Base-by-base conservation (phyloP, 345 rosid genomes). In the Erucastrum elatum region DNA sequence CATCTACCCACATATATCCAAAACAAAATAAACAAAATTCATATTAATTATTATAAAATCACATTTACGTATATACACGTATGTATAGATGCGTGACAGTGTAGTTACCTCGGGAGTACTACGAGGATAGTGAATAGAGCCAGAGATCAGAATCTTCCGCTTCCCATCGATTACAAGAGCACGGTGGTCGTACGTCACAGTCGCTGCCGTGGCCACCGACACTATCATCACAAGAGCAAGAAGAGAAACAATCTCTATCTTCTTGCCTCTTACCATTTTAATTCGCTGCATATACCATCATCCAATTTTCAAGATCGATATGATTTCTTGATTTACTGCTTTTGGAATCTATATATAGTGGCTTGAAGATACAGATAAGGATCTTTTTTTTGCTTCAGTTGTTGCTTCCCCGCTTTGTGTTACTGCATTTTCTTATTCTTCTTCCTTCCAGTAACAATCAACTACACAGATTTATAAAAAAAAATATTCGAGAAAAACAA, bases 111-210 rank as follows among this genome's bases (percentile, higher is more conserved):
- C 94, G 1, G 95, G 93, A 37, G 97, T 88, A 72, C 98, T 94
- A 37, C 98, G 94, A 17, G 98, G 98, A 77, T 94, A 94, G 80
- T 94, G 98, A 83, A 94, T 92, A 71, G 98, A 90, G 27, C 98
- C 98, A 51, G 98, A 92, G 75, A 92, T 69, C 71, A 94, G 79
- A 72, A 94, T 83, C 60, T 89, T 84, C 63, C 95, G 84, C 64
- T 88, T 88, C 15, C 98, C 98, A 67, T 84, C 92, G 77, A 94
- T 84, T 68, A 92, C 83, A 72, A 94, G 26, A 16, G 98, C 90
- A 27, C 95, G 77, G 71, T 87, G 89, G 79, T 94, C 97, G 79
- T 94, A 94, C 65, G 91, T 88, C 75, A 94, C 97, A 75, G 80
- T 89, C 0, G 75, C 85, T 74, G 81, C 82, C 68, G 60, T 66